Evolutionary conservation across 1,284 basidiomycete genomes (phyloP).

Genomic region (Marasmius tenuissimus): DNA sequence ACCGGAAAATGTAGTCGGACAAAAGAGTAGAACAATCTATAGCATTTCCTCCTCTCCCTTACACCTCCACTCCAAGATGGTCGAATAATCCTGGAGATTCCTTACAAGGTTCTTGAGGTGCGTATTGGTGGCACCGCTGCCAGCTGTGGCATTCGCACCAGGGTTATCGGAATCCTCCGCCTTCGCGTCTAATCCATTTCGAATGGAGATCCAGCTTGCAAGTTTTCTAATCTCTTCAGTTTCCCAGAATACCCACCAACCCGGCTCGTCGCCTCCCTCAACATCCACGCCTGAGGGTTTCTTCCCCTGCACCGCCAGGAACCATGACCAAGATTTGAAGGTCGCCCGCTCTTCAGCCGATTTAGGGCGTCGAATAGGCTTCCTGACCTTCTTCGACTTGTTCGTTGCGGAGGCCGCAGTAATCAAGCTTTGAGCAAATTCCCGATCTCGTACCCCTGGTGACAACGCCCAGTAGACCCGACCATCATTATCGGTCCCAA

Average conservation of each 20-base stretch:
- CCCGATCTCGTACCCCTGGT: constrained; percentile 46
- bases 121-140: constrained; percentile 3
- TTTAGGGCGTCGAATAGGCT: constrained; percentile 34
- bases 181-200: constrained; percentile 42
- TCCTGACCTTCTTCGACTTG: constrained; percentile 22
- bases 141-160: not conserved
- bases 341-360: constrained; percentile 44
- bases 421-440: constrained; percentile 42
- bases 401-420: constrained; percentile 19
- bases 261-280: constrained; percentile 21
- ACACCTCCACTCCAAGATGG: constrained; percentile 47
- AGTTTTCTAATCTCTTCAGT: constrained; percentile 62
- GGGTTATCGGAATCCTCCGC: constrained; percentile 21
- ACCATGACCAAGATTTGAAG: constrained; percentile 68
- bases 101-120: constrained; percentile 41
- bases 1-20: not conserved
- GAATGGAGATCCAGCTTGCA: constrained; percentile 62
- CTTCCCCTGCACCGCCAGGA: constrained; percentile 69
- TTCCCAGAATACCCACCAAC: constrained; percentile 76
- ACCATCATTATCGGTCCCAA: constrained; percentile 53
- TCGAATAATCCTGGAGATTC: constrained; percentile 48
- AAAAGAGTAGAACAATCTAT: not conserved
- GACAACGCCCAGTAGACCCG: constrained; percentile 55
- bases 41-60: constrained; percentile 31
- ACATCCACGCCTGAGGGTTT: constrained; percentile 34